These are phyloP conservation scores for Saccharomycodes ludwigii DNA, from an alignment of 805 yeast species.

Conservation along the genomic window DNA sequence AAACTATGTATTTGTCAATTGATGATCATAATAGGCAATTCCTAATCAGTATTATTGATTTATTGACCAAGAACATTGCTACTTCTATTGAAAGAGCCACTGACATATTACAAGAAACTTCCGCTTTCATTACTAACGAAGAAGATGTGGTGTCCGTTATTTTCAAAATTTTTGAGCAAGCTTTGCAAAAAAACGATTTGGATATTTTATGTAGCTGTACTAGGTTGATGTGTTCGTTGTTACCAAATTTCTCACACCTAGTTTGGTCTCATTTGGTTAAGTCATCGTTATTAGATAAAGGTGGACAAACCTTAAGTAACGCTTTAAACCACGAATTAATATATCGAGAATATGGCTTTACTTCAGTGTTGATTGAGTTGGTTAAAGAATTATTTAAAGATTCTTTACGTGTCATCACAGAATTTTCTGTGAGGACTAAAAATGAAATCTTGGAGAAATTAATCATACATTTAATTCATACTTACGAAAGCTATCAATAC, in stretches of 20 bases:
- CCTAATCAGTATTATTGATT: slow-evolving; percentile 36
- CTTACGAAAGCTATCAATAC: slow-evolving; percentile 60
- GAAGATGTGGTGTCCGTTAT: slow-evolving; percentile 52
- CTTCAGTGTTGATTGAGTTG: slow-evolving; percentile 46
- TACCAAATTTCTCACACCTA: slow-evolving; percentile 41
- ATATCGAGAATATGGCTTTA: slow-evolving; percentile 52
- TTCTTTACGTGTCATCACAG: slow-evolving; percentile 29
- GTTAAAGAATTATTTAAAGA: slow-evolving; percentile 40
- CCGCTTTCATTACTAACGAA: slow-evolving; percentile 36
- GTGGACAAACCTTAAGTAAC: slow-evolving; percentile 46
- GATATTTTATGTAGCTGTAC: slow-evolving; percentile 33
- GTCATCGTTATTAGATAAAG: slow-evolving; percentile 50
- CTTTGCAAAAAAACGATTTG: slow-evolving; percentile 43
- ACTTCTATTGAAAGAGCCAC: slow-evolving; percentile 30
- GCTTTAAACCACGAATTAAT: slow-evolving; percentile 59
- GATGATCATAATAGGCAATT: slow-evolving; percentile 26
- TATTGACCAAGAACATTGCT: slow-evolving; percentile 35
- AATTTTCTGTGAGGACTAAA: slow-evolving; percentile 31
- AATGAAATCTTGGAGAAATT: slow-evolving; percentile 43
- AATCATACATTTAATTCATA: slow-evolving; percentile 43
- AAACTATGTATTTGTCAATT: slow-evolving; percentile 12
- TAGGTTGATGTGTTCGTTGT: slow-evolving; percentile 36
- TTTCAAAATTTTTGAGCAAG: slow-evolving; percentile 55
- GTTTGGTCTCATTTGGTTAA: slow-evolving; percentile 72
- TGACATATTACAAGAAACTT: slow-evolving; percentile 23